phyloP scores from a whole-genome alignment of 2,329 filamentous ascomycete genomes.

The Hymenoscyphus albidus region DNA sequence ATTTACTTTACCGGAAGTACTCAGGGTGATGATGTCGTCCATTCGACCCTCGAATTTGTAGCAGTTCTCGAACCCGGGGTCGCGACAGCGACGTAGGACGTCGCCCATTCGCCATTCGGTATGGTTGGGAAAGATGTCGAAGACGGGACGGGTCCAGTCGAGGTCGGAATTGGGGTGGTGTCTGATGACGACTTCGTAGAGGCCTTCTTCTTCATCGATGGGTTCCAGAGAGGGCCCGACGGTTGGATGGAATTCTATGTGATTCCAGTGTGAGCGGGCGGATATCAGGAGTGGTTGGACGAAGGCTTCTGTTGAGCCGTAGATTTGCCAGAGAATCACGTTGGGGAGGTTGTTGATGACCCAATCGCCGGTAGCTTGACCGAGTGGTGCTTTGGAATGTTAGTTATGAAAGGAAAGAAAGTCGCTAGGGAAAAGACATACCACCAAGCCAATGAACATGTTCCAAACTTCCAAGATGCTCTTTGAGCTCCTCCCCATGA shows the following conservation, averaged over 20 bases:
- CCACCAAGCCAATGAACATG: constrained; percentile 27
- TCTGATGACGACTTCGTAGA: constrained; percentile 37
- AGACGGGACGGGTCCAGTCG: constrained; percentile 35
- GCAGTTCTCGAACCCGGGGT: constrained; percentile 21
- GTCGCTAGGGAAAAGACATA: constrained; percentile 1
- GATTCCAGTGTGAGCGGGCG: constrained; percentile 34
- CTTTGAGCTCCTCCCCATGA: constrained; percentile 17
- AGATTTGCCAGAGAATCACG: constrained; percentile 23
- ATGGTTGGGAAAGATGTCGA: constrained; percentile 40
- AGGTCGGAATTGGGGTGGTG: constrained; percentile 26
- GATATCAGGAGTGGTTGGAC: constrained; percentile 23
- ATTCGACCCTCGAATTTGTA: constrained; percentile 37
- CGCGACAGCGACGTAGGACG: constrained; percentile 28
- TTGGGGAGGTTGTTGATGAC: constrained; percentile 28
- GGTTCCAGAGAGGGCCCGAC: constrained; percentile 24
- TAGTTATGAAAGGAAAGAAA: background rate
- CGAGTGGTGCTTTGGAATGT: constrained; percentile 27
- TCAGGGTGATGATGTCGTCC: constrained; percentile 44
- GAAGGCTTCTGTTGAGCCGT: constrained; percentile 36
- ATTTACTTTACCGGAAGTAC: constrained; percentile 44
- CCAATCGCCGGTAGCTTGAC: constrained; percentile 32
- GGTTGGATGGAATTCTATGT: constrained; percentile 32
- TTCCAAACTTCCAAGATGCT: constrained; percentile 11
- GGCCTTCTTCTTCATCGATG: constrained; percentile 20
- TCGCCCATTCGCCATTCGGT: constrained; percentile 45